These are phyloP conservation scores for Babesia ovis DNA, from an alignment of 169 alveolate genomes.

Conservation along the genomic window DNA sequence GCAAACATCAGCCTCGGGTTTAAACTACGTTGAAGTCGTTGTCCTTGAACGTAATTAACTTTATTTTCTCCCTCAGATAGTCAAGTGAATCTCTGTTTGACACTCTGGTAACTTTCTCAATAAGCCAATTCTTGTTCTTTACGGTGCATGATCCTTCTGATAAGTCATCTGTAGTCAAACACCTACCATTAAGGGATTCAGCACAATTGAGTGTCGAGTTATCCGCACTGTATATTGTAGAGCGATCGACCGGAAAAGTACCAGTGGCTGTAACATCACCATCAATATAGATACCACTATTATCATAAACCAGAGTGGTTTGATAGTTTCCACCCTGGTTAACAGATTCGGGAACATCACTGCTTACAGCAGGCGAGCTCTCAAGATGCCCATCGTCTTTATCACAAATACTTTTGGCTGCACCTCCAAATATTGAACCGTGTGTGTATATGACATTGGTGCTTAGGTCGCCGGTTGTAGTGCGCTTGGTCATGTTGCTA, in stretches of 20 bases:
- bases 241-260: conserved; percentile 29
- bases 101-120: conserved; percentile 50
- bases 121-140: conserved; percentile 53
- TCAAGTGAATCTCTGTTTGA: conserved; percentile 60
- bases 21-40: too few species aligned
- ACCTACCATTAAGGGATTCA: not conserved
- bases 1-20: too few species aligned
- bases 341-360: not conserved
- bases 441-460: not conserved
- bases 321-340: not conserved
- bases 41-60: conserved; percentile 34
- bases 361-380: not conserved
- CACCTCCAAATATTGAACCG: not conserved
- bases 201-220: conserved; percentile 23
- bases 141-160: not conserved
- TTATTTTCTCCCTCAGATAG: conserved; percentile 59
- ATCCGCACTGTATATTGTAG: conserved; percentile 19
- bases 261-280: conserved; percentile 12
- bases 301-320: not conserved
- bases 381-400: not conserved
- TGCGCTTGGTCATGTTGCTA: conserved; percentile 15
- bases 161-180: conserved; percentile 5
- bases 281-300: not conserved
- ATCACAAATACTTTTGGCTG: not conserved
- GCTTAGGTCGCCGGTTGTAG: not conserved